Evolutionary conservation across 306 rosid genomes (phyloP), one percentile per base, ranked within the genome.

Genomic region (Quercus suber): DNA sequence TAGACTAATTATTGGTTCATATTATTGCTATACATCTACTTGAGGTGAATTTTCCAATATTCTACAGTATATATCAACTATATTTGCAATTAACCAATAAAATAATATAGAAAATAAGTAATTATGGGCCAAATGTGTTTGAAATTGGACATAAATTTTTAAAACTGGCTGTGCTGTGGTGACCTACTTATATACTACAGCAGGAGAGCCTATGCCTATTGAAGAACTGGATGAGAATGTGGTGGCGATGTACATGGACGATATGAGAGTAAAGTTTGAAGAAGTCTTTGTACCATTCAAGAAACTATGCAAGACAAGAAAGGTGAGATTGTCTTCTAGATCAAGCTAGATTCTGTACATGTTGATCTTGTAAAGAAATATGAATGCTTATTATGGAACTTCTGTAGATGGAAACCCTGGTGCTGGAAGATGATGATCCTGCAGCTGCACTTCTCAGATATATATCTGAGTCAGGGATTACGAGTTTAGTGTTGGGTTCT

Each of bases 381-480:
- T 72, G 25, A 4, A 63, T 75, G 37, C 77, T 73, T 73, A 68
- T 55, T 61, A 64, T 31, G 83, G 81, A 82, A 77, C 61, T 84
- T 53, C 63, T 88, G 73, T 72, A 91, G 98, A 79, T 90, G 78
- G 98, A 91, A 82, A 91, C 98, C 55, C 53, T 92, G 83, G 70
- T 95, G 55, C 86, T 95, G 71, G 99, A 95, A 77, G 92, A 93
- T 79, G 92, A 92, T 27, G 81, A 86, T 79, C 92, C 91, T 27
- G 99, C 99, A 60, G 71, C 82, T 71, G 95, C 92, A 58, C 90
- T 95, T 84, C 80, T 89, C 27, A 86, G 87, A 81, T 92, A 77
- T 76, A 77, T 87, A 78, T 82, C 96, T 0, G 90, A 91, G 41
- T 81, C 89, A 1, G 89, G 86, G 67, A 84, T 90, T 73, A 89